Evolutionary conservation across 1,139 yeast species (phyloP).

Genomic region (Kluyveromyces sp.): DNA sequence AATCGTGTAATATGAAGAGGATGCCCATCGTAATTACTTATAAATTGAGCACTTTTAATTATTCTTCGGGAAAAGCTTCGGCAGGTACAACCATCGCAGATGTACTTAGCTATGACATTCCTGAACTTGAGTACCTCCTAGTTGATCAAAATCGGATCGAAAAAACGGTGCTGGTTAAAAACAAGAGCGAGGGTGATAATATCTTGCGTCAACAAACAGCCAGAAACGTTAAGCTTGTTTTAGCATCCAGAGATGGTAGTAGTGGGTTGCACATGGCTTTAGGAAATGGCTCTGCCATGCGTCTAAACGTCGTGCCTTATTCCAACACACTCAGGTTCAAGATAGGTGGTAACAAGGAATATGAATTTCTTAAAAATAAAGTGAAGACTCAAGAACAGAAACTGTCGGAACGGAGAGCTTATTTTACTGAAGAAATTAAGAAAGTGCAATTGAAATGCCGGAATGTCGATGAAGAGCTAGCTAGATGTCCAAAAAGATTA

Average conservation of each 20-base stretch:
- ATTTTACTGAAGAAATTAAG: slow-evolving; percentile 15
- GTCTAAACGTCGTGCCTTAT: slow-evolving; percentile 16
- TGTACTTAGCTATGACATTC: slow-evolving; percentile 48
- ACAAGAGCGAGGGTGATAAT: slow-evolving; percentile 45
- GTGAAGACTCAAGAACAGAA: slow-evolving; percentile 6
- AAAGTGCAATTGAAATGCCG: slow-evolving; percentile 12
- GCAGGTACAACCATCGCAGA: slow-evolving; percentile 47
- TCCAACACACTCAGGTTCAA: slow-evolving; percentile 2
- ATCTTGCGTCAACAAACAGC: slow-evolving; percentile 34
- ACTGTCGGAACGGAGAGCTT: slow-evolving; percentile 21
- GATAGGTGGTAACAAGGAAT: slow-evolving; percentile 16
- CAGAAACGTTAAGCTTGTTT: slow-evolving; percentile 42
- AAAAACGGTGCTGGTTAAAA: slow-evolving; percentile 45
- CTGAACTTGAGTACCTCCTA: slow-evolving; percentile 50
- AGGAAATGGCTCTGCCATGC: slow-evolving; percentile 38
- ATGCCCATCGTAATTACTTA: slow-evolving; percentile 45
- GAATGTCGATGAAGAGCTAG: slow-evolving; percentile 11
- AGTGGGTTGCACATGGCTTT: slow-evolving; percentile 41
- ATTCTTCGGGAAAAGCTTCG: slow-evolving; percentile 35
- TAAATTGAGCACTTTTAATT: slow-evolving; percentile 51
- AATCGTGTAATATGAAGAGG: slow-evolving; percentile 28
- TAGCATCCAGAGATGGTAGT: slow-evolving; percentile 38
- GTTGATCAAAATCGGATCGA: slow-evolving; percentile 64
- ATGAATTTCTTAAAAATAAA: slow-evolving; percentile 20
- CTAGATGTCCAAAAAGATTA: slow-evolving; percentile 9